Evolutionary conservation across 148 eudicot genomes (phyloP).

Genomic region (Diospyros kaki): DNA sequence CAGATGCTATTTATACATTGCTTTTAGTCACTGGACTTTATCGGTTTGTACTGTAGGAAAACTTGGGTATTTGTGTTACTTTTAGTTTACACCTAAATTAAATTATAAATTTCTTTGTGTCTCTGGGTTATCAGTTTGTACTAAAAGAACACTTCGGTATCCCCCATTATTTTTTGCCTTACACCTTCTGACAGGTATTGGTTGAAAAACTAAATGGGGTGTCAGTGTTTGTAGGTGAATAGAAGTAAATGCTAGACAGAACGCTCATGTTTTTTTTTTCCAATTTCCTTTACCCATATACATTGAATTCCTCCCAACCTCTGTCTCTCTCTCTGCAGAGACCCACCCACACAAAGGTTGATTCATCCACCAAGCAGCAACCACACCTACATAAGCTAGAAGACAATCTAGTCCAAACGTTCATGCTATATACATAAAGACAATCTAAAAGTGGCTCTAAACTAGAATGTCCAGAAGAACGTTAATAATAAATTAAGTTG

Average conservation of each 20-base stretch:
- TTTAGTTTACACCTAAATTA: no score
- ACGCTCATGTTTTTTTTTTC: neutral
- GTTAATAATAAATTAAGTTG: no score
- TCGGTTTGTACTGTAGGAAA: neutral
- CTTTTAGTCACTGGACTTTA: neutral
- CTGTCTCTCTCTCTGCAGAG: neutral
- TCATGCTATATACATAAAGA: neutral
- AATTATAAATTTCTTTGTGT: no score
- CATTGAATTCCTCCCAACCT: neutral
- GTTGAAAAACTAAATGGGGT: slow-evolving; percentile 15
- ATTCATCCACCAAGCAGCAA: neutral
- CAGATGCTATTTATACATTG: neutral
- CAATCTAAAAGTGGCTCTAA: neutral
- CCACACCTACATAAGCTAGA: neutral
- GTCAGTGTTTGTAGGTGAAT: slow-evolving; percentile 2
- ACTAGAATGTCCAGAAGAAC: neutral
- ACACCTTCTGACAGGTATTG: neutral
- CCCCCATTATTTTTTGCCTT: neutral
- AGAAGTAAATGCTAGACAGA: slow-evolving; percentile 16
- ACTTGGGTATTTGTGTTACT: neutral
- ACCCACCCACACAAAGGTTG: neutral
- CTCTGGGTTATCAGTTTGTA: no score
- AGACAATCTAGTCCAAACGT: no score
- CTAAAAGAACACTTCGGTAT: neutral
- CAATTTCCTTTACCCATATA: neutral